Evolutionary conservation across 1,139 yeast genomes (phyloP).

Genomic region (Kodamaea alishanica): DNA sequence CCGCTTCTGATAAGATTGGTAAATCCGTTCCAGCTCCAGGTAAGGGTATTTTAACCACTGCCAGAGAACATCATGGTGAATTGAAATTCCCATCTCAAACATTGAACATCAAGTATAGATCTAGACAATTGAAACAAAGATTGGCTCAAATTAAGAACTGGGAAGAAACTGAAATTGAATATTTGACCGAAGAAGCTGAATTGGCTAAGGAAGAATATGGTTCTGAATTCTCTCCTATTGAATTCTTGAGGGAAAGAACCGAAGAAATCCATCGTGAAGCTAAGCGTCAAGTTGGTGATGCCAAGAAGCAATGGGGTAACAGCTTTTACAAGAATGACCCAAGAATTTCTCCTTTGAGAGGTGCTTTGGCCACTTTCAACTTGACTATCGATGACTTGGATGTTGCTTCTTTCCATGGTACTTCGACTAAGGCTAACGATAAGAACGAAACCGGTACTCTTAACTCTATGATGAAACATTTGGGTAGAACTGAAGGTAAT

Average conservation of each 20-base stretch:
- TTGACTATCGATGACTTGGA: conserved; percentile 92
- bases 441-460: conserved; percentile 94
- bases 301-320: conserved; percentile 94
- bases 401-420: conserved; percentile 99
- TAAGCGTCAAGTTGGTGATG: conserved; percentile 77
- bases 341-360: conserved; percentile 94
- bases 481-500: conserved; percentile 97
- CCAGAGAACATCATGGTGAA: conserved; percentile 86
- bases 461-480: conserved; percentile 87
- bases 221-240: conserved; percentile 45
- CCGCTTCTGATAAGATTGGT: conserved; percentile 98
- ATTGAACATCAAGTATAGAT: conserved; percentile 89
- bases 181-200: conserved; percentile 44
- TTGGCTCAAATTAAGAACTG: conserved; percentile 73
- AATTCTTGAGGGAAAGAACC: conserved; percentile 74
- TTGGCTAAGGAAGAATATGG: conserved; percentile 70
- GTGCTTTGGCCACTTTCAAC: conserved; percentile 91
- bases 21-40: conserved; percentile 99
- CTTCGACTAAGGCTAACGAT: conserved; percentile 96
- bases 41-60: conserved; percentile 97
- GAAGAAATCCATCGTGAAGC: conserved; percentile 88
- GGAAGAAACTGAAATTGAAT: conserved; percentile 77
- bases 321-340: conserved; percentile 89
- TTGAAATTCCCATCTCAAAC: conserved; percentile 78
- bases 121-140: conserved; percentile 84